Evolutionary conservation across 2,329 filamentous ascomycete genomes (phyloP).

Genomic region (Cercospora sojina): DNA sequence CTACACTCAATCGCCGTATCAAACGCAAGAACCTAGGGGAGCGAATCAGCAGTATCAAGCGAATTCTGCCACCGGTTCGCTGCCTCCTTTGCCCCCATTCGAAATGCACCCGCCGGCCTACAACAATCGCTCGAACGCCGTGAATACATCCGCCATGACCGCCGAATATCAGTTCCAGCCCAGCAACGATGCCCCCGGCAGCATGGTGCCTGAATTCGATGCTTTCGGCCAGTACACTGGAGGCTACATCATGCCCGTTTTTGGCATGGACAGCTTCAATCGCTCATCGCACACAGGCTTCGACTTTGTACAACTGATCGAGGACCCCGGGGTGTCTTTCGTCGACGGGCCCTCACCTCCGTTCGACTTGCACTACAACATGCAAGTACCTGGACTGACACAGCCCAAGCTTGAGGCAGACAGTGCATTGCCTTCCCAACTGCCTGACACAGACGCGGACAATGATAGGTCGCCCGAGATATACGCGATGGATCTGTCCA

Average conservation of each 20-base stretch:
- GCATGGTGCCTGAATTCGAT: slow-evolving; percentile 31
- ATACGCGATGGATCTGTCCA: slow-evolving; percentile 65
- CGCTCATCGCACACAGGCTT: slow-evolving; percentile 62
- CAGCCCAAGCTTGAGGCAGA: slow-evolving; percentile 32
- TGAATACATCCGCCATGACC: slow-evolving; percentile 29
- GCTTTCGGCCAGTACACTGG: slow-evolving; percentile 49
- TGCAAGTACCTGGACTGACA: slow-evolving; percentile 23
- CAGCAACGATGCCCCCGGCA: slow-evolving; percentile 27
- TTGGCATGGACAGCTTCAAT: slow-evolving; percentile 75
- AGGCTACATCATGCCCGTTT: slow-evolving; percentile 73
- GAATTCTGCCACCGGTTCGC: slow-evolving; percentile 23
- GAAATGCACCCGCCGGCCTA: slow-evolving; percentile 24
- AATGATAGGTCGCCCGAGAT: slow-evolving; percentile 17
- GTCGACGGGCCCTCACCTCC: slow-evolving; percentile 29
- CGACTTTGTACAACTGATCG: slow-evolving; percentile 30
- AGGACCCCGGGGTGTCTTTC: neutral
- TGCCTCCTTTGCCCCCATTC: slow-evolving; percentile 32
- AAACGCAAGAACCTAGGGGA: slow-evolving; percentile 18
- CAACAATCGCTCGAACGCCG: slow-evolving; percentile 18
- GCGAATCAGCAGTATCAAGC: slow-evolving; percentile 24
- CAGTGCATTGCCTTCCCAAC: slow-evolving; percentile 12
- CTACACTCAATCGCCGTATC: slow-evolving; percentile 29
- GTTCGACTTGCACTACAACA: slow-evolving; percentile 24
- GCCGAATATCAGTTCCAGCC: slow-evolving; percentile 26
- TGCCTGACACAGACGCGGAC: neutral